A percentile compares a stretch with the other conserved stretches of the same genome.
Conservation (phyloP, 441 rosid genomes). For the Iberis amara region DNA sequence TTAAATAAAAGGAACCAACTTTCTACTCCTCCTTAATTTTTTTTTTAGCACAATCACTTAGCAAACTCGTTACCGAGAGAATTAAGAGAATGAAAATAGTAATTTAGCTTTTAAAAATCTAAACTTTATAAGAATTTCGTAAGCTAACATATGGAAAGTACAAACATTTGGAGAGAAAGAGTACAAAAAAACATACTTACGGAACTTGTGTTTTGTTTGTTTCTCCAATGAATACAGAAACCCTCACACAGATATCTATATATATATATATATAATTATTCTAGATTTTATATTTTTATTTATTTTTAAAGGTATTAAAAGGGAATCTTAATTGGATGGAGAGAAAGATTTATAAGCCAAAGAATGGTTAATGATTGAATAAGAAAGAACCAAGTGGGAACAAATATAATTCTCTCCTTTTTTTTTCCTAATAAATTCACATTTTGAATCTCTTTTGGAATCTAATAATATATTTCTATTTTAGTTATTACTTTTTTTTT, state of each 20-base stretch:
- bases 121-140: not conserved
- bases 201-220: not conserved
- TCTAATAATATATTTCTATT: no score
- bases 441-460: no score
- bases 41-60: conserved; percentile 2
- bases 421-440: not conserved
- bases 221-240: conserved; percentile 16
- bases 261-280: not conserved
- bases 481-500: no score
- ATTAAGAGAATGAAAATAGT: not conserved
- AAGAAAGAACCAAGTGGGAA: conserved; percentile 7
- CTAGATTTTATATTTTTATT: not conserved
- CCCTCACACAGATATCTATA: not conserved
- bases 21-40: conserved; percentile 11
- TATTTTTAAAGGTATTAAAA: not conserved
- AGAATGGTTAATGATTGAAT: conserved; percentile 18
- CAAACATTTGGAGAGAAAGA: not conserved
- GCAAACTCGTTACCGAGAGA: not conserved
- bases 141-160: not conserved
- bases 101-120: conserved; percentile 2
- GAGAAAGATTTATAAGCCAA: not conserved
- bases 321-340: conserved; percentile 25
- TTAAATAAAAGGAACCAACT: conserved; percentile 16
- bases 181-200: not conserved
- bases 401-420: not conserved